phyloP scores from a whole-genome alignment of 1,284 basidiomycete genomes.

The Puccinia triticina region DNA sequence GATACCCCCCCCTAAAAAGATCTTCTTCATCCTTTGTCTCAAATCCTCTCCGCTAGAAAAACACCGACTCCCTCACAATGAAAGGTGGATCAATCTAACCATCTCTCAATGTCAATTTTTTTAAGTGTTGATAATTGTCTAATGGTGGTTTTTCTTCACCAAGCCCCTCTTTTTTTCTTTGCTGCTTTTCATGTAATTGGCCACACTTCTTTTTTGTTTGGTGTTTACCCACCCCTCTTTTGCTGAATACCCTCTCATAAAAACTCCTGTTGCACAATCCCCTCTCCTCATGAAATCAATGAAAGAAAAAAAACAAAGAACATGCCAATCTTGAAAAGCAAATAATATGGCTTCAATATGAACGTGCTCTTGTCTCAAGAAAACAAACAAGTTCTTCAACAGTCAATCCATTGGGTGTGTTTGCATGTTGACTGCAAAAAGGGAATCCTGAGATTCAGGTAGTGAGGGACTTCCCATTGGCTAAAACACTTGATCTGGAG shows the following conservation, averaged over 20 bases:
- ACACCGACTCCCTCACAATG: neutral
- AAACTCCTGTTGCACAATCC: neutral
- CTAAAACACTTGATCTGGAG: no score
- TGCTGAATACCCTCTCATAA: neutral
- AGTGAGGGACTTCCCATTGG: no score
- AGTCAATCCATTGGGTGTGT: no score
- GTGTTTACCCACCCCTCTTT: neutral
- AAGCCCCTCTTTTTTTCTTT: neutral
- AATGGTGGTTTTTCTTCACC: neutral
- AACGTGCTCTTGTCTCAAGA: no score
- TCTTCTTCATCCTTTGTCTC: neutral
- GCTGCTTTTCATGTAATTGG: constrained; percentile 3
- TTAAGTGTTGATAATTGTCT: no score
- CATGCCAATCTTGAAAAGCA: no score
- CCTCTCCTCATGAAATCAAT: constrained; percentile 11
- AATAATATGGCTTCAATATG: no score
- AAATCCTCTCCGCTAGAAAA: neutral
- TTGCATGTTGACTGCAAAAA: no score
- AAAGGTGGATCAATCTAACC: constrained; percentile 42
- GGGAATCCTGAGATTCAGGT: no score
- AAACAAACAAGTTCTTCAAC: no score
- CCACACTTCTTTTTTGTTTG: neutral
- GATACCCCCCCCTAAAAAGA: neutral
- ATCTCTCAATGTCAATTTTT: constrained; percentile 18
- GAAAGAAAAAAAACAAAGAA: no score